Evolutionary conservation across 495 filamentous ascomycete species (phyloP), one percentile per base, ranked within the genome.

Genomic region (Platismatia glauca): DNA sequence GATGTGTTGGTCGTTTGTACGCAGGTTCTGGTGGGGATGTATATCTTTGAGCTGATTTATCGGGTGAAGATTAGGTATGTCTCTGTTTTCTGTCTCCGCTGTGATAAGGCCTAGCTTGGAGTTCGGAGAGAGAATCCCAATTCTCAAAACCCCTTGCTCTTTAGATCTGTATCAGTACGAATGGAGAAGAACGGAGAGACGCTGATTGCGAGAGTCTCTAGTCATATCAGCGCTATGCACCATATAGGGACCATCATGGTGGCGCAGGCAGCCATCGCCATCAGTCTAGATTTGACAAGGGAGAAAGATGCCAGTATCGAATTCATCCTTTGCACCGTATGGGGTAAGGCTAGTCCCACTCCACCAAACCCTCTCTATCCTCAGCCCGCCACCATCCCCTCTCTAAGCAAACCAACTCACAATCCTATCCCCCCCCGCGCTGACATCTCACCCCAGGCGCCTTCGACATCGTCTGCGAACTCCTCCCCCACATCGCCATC

Each of bases 381-480:
- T 16, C 7, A 48, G 13, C 3, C 7, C 9, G 8, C 9, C 44
- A 22, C 9, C 7, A 0, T 48, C 44, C 11, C n/a, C 22, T 22
- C 8, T 27, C n/a, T n/a, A n/a, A n/a, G n/a, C n/a, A n/a, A n/a
- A n/a, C n/a, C n/a, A n/a, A n/a, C n/a, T n/a, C n/a, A n/a, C n/a
- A n/a, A n/a, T n/a, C n/a, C n/a, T n/a, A n/a, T n/a, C n/a, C n/a
- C n/a, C n/a, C n/a, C n/a, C n/a, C n/a, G n/a, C n/a, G n/a, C 38
- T 35, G n/a, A 60, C 33, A 20, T 24, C 27, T 4, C 18, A 20
- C 4, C 20, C 4, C 48, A 81, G 78, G 78, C 22, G 78, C 77
- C 15, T 80, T 81, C 63, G 78, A 80, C 60, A 75, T 78, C 31
- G 64, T 81, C 11, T 77, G 74, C 39, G 78, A 81, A 64, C 77